Evolutionary conservation across 2,329 filamentous ascomycete genomes (phyloP).

Genomic region (Metarhizium album): DNA sequence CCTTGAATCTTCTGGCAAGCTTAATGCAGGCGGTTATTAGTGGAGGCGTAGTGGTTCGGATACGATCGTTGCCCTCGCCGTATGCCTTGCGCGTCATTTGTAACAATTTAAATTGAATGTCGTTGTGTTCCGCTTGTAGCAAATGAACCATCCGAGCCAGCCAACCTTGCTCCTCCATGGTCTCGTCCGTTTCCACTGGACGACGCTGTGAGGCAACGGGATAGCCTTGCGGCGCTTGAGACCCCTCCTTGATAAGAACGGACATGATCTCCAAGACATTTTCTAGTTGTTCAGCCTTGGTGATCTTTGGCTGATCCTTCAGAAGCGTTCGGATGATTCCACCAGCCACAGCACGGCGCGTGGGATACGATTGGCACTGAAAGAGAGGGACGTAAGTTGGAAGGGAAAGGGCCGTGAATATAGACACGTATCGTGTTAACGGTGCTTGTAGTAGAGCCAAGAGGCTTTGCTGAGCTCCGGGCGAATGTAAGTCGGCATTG

Average conservation of each 20-base stretch:
- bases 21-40: conserved; percentile 85
- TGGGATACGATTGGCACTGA: conserved; percentile 86
- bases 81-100: conserved; percentile 83
- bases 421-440: conserved; percentile 77
- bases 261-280: conserved; percentile 81
- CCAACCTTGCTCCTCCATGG: conserved; percentile 96
- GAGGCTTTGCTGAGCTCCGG: conserved; percentile 77
- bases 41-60: conserved; percentile 89
- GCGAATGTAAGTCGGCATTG: conserved; percentile 88
- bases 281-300: conserved; percentile 68
- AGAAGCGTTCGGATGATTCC: conserved; percentile 79
- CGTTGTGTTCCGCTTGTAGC: conserved; percentile 72
- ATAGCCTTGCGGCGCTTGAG: conserved; percentile 74
- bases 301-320: conserved; percentile 69
- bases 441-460: conserved; percentile 85
- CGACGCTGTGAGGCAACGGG: conserved; percentile 70
- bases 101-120: conserved; percentile 87
- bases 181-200: conserved; percentile 82
- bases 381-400: conserved; percentile 86
- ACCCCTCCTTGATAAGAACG: conserved; percentile 88
- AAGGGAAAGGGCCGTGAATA: conserved; percentile 91
- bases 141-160: conserved; percentile 86
- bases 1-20: conserved; percentile 78
- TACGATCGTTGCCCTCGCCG: conserved; percentile 84
- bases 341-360: conserved; percentile 78